A percentile compares a stretch with the other conserved stretches of the same genome.
Evolutionary conservation across 2,329 filamentous ascomycete species (phyloP).

Genomic region (Fusarium devonianum): DNA sequence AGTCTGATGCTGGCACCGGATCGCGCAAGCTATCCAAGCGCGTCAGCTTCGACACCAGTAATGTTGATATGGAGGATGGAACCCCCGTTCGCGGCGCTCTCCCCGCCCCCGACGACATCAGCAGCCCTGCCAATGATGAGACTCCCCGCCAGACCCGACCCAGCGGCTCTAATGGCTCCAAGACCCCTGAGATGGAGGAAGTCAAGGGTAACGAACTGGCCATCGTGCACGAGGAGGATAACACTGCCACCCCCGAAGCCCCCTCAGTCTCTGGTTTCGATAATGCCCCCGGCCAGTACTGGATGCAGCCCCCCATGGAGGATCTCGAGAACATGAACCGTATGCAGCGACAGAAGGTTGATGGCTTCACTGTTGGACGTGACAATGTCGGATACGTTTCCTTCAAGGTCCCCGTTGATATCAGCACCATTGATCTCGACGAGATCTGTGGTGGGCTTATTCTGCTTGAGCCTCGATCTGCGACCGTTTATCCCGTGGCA

Average conservation of each 20-base stretch:
- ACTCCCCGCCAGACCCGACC: conserved; percentile 60
- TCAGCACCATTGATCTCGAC: conserved; percentile 80
- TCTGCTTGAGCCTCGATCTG: conserved; percentile 75
- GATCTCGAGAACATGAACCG: conserved; percentile 82
- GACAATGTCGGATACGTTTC: conserved; percentile 80
- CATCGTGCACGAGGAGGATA: conserved; percentile 76
- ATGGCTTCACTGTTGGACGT: conserved; percentile 82
- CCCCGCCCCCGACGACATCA: conserved; percentile 45
- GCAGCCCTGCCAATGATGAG: conserved; percentile 45
- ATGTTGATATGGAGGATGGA: conserved; percentile 48
- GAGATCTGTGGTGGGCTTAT: conserved; percentile 82
- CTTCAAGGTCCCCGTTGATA: conserved; percentile 83
- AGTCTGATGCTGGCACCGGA: conserved; percentile 48
- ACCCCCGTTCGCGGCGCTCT: conserved; percentile 47
- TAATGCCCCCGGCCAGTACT: conserved; percentile 77
- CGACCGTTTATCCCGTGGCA: conserved; percentile 84
- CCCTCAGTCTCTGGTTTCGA: conserved; percentile 44
- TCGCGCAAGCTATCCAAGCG: conserved; percentile 75
- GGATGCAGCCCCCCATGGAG: conserved; percentile 78
- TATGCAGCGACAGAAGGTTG: conserved; percentile 76
- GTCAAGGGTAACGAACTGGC: conserved; percentile 78
- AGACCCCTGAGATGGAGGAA: conserved; percentile 72
- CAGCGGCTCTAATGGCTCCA: conserved; percentile 51
- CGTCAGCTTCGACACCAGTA: conserved; percentile 86
- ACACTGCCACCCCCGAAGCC: conserved; percentile 41